Base-by-base conservation (phyloP, 108 stramenopile genomes). In the Stephanodiscus triporus region DNA sequence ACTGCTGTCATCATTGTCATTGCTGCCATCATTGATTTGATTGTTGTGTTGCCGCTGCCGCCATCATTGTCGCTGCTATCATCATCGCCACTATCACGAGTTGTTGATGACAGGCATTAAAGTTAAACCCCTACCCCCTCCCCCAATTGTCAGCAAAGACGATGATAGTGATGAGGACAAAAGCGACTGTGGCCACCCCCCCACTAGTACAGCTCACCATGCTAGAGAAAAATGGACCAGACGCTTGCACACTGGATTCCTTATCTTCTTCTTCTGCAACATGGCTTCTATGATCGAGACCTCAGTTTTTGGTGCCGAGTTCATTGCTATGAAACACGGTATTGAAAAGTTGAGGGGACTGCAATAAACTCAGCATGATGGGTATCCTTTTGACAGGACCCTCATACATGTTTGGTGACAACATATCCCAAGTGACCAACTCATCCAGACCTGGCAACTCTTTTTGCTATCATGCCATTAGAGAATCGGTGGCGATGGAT, bases 301-400 rank as follows among this genome's bases (percentile, higher is more conserved):
- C 9, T 42, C 40, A 1, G 61, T 62, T 6, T 62, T 62, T 62
- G 61, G 55, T 59, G 27, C 66, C 62, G 84, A 84, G 36, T 77
- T 88, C 40, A 34, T 70, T 42, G 87, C 81, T 11, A 42, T 85
- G 72, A 82, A 74, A 47, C 47, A 47, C 26, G 80, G 66, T 0
- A 57, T 73, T 6, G 87, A 88, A 58, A n/a, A 75, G 9, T 2
- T 88, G 20, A 22, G 63, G 14, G 87, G 77, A 24, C 56, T 88
- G n/a, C 81, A 85, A 84, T 78, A 88, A 88, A 42, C 32, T 88
- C 1, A 49, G 84, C 29, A 88, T 88, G 87, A 85, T 88, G 87
- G 87, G 87, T 24, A 72, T 85, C 0, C 75, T 71, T 0, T 20
- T 83, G 19, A 61, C 62, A 0, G 86, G 68, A 38, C 60, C 85